A percentile compares a stretch with the other conserved stretches of the same genome.
phyloP scores from a whole-genome alignment of 345 rosid genomes.

The Linum lewisii region DNA sequence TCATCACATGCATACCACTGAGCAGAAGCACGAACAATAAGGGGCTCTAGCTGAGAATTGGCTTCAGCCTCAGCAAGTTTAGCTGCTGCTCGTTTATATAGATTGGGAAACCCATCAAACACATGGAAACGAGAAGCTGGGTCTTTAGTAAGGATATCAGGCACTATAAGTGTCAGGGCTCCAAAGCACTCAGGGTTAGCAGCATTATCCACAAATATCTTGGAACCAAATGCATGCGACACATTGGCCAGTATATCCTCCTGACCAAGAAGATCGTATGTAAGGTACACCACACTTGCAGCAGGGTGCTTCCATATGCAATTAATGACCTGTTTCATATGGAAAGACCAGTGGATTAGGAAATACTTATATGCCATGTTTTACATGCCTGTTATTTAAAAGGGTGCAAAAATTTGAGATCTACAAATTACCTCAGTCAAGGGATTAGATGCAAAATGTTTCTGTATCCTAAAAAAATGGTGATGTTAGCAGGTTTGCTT shows the following conservation, averaged over 20 bases:
- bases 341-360: background rate
- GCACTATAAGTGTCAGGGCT: constrained; percentile 37
- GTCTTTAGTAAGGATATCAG: constrained; percentile 56
- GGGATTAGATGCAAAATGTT: too few species aligned
- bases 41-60: constrained; percentile 52
- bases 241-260: constrained; percentile 57
- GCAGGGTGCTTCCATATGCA: constrained; percentile 88
- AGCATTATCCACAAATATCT: constrained; percentile 57
- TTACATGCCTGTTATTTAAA: too few species aligned
- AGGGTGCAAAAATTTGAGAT: too few species aligned
- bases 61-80: constrained; percentile 58
- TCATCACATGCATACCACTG: constrained; percentile 80
- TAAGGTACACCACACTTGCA: constrained; percentile 54
- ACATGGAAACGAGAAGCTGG: constrained; percentile 61
- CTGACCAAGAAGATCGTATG: constrained; percentile 74
- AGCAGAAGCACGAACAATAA: constrained; percentile 71
- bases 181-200: constrained; percentile 38
- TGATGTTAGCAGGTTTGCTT: too few species aligned
- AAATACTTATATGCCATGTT: too few species aligned
- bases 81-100: constrained; percentile 53
- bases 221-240: constrained; percentile 63
- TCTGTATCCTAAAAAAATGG: too few species aligned
- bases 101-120: constrained; percentile 63
- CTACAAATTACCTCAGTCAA: too few species aligned
- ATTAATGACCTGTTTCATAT: constrained; percentile 46